These are phyloP conservation scores for Penium margaritaceum DNA, from an alignment of 139 green algal genomes.

Conservation along the genomic window DNA sequence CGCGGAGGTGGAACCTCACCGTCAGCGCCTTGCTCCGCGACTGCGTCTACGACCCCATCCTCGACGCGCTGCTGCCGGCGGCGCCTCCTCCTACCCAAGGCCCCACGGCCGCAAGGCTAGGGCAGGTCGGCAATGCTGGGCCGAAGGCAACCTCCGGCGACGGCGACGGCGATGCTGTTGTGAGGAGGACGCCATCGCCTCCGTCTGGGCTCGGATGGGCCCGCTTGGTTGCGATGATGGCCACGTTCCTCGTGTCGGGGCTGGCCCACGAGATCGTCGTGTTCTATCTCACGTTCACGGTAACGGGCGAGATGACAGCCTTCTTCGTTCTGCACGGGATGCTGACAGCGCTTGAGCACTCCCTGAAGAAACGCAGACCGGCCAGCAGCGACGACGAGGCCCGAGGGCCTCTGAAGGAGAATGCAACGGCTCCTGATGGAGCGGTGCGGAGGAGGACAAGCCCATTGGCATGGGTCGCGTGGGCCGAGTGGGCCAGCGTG, in stretches of 20 bases:
- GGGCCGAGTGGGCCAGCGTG: too few relatives aligned
- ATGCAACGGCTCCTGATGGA: too few relatives aligned
- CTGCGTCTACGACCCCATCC: slow-evolving; percentile 22
- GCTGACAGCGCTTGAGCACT: not conserved
- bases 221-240: slow-evolving; percentile 11
- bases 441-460: too few relatives aligned
- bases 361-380: slow-evolving; percentile 5
- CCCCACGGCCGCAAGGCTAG: not conserved
- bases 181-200: not conserved
- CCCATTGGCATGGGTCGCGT: too few relatives aligned
- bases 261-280: slow-evolving; percentile 36
- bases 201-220: not conserved
- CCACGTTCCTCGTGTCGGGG: slow-evolving; percentile 35
- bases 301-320: slow-evolving; percentile 35
- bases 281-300: slow-evolving; percentile 22
- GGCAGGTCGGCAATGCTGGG: not conserved
- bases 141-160: not conserved
- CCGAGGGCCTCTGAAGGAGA: too few relatives aligned
- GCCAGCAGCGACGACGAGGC: too few relatives aligned
- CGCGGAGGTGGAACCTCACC: slow-evolving; percentile 35
- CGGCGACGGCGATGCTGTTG: not conserved
- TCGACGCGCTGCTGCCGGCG: slow-evolving; percentile 4
- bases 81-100: too few relatives aligned
- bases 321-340: slow-evolving; percentile 39
- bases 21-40: slow-evolving; percentile 29